Evolutionary conservation across 805 yeast species (phyloP).

Genomic region (Myxozyma lipomycoides): DNA sequence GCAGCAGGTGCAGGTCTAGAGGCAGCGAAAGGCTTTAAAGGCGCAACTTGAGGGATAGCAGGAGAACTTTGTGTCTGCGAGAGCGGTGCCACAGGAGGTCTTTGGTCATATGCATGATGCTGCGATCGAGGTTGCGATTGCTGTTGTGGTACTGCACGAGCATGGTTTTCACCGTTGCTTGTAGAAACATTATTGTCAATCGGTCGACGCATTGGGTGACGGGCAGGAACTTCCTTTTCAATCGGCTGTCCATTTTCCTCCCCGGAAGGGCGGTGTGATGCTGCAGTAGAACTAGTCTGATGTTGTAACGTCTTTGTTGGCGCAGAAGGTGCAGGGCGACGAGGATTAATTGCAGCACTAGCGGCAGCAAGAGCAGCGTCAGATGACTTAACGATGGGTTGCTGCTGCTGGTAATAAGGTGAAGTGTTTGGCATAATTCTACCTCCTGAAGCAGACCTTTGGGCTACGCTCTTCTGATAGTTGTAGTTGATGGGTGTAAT

Average conservation of each 20-base stretch:
- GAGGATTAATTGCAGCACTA: conserved; percentile 3
- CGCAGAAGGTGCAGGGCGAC: conserved; percentile 13
- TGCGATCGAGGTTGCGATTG: neutral
- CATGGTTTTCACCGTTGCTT: neutral
- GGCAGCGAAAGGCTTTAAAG: conserved; percentile 20
- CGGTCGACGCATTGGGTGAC: conserved; percentile 16
- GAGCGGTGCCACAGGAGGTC: neutral
- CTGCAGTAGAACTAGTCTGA: neutral
- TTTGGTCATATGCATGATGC: neutral
- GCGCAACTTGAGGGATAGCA: conserved; percentile 6
- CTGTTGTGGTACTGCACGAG: neutral
- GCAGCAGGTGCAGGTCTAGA: conserved; percentile 25
- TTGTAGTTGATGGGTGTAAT: conserved; percentile 23
- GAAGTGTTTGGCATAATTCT: conserved; percentile 9
- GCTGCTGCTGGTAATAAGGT: conserved; percentile 1
- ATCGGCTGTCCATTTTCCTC: neutral
- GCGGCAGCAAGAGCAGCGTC: conserved; percentile 1
- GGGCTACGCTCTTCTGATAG: neutral
- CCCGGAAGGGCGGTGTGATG: neutral
- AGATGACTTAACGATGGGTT: conserved; percentile 3
- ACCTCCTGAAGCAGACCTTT: conserved; percentile 8
- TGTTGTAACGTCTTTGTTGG: conserved; percentile 3
- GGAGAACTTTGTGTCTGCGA: neutral
- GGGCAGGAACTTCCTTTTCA: conserved; percentile 13
- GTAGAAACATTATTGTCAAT: neutral